phyloP scores from a whole-genome alignment of 306 rosid species.

The Cucurbita pepo region DNA sequence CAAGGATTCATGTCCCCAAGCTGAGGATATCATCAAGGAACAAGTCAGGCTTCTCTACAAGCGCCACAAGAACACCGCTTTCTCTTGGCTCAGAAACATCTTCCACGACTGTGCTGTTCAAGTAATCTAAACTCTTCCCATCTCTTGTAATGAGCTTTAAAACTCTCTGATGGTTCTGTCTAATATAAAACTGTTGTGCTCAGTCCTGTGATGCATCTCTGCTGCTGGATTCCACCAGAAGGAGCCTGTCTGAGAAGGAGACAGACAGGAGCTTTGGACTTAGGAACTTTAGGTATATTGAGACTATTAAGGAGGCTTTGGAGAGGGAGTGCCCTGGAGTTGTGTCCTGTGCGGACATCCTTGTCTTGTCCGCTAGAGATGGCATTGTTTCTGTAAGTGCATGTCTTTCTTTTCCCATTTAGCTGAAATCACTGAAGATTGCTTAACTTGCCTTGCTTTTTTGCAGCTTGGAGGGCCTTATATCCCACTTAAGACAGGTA shows the following conservation, averaged over 20 bases:
- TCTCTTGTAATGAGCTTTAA: neutral
- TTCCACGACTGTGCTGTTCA: constrained; percentile 97
- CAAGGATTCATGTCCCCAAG: constrained; percentile 90
- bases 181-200: neutral
- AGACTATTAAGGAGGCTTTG: constrained; percentile 80
- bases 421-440: neutral
- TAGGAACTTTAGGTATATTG: constrained; percentile 92
- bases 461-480: constrained; percentile 85
- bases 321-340: constrained; percentile 95
- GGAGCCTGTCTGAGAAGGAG: constrained; percentile 80
- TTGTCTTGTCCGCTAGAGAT: constrained; percentile 85
- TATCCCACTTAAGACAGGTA: constrained; percentile 77
- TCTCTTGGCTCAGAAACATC: constrained; percentile 96
- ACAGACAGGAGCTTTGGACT: constrained; percentile 93
- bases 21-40: constrained; percentile 80
- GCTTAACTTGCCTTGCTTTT: neutral
- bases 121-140: constrained; percentile 14
- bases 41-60: constrained; percentile 93
- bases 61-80: constrained; percentile 99
- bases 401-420: neutral
- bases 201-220: constrained; percentile 96
- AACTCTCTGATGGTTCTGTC: neutral
- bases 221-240: constrained; percentile 79
- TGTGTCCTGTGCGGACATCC: constrained; percentile 90
- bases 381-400: constrained; percentile 58